These are phyloP conservation scores for Naegleria gruberi DNA, from an alignment of 208 protist genomes.

Conservation along the genomic window DNA sequence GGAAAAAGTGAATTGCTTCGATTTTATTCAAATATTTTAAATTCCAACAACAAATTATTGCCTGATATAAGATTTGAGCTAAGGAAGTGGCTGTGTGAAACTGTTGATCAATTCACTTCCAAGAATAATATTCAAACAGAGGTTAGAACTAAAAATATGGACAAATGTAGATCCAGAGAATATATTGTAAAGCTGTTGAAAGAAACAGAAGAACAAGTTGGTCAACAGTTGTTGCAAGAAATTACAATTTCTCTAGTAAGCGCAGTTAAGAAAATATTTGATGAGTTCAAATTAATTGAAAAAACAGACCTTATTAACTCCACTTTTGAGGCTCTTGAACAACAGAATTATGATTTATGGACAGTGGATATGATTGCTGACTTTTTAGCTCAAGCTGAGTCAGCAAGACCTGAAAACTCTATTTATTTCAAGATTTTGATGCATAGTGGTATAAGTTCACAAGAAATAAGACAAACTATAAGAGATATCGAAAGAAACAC, in stretches of 20 bases:
- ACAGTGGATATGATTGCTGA: background rate
- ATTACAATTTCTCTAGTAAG: background rate
- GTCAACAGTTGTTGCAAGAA: background rate
- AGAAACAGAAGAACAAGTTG: background rate
- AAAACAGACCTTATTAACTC: background rate
- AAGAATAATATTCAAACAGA: background rate
- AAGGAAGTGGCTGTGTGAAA: background rate
- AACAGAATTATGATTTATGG: conserved; percentile 24
- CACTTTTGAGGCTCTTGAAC: background rate
- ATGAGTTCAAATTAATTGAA: background rate
- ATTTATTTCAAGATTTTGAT: conserved; percentile 44
- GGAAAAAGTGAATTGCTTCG: conserved; percentile 17
- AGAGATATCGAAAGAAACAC: background rate
- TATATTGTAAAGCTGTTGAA: background rate
- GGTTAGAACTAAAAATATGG: background rate
- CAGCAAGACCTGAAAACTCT: background rate
- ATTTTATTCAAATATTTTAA: background rate
- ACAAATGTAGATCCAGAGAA: background rate
- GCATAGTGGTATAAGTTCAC: conserved; percentile 33
- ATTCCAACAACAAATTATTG: background rate
- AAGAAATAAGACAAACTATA: conserved; percentile 28
- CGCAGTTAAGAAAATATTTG: background rate
- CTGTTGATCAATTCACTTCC: conserved; percentile 9
- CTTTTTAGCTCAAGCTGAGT: background rate
- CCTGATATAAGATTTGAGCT: background rate